These are phyloP conservation scores for Hyphodiscus sp. DNA, from an alignment of 2,329 filamentous ascomycete species.

Conservation along the genomic window DNA sequence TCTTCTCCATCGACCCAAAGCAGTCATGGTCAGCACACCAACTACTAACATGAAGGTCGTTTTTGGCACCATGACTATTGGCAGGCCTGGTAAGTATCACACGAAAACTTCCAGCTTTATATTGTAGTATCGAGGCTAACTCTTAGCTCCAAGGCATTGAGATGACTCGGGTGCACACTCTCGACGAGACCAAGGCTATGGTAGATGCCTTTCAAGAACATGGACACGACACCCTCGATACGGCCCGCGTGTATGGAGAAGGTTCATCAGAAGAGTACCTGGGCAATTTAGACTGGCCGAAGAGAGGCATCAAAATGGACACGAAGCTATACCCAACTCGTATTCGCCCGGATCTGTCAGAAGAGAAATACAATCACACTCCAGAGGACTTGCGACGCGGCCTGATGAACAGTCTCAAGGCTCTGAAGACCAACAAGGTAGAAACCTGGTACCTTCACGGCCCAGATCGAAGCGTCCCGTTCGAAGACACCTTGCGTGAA, in stretches of 20 bases:
- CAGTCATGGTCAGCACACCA: background rate
- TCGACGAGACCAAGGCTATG: conserved; percentile 49
- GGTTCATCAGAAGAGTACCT: conserved; percentile 62
- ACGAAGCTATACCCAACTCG: conserved; percentile 43
- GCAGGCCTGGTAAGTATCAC: background rate
- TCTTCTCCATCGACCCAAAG: too few species aligned
- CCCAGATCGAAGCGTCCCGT: conserved; percentile 24
- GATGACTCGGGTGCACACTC: conserved; percentile 24
- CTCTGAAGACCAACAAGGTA: conserved; percentile 43
- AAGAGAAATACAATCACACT: background rate
- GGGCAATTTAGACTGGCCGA: conserved; percentile 50
- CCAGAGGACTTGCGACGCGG: conserved; percentile 35
- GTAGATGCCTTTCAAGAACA: conserved; percentile 59
- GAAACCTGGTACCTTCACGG: conserved; percentile 27
- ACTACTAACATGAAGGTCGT: conserved; percentile 3
- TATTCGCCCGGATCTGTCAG: background rate
- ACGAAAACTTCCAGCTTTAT: too few species aligned
- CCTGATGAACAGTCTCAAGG: conserved; percentile 43
- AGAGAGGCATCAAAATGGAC: conserved; percentile 55
- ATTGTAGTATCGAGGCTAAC: too few species aligned
- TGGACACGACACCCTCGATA: conserved; percentile 65
- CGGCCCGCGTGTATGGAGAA: conserved; percentile 56
- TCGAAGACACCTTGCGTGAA: conserved; percentile 25
- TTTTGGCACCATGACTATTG: conserved; percentile 24
- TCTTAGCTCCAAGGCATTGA: conserved; percentile 16